Percentiles rank a stretch among this genome's conserved stretches.
phyloP scores from a whole-genome alignment of 257 asterid genomes.

The Verbascum thapsus region DNA sequence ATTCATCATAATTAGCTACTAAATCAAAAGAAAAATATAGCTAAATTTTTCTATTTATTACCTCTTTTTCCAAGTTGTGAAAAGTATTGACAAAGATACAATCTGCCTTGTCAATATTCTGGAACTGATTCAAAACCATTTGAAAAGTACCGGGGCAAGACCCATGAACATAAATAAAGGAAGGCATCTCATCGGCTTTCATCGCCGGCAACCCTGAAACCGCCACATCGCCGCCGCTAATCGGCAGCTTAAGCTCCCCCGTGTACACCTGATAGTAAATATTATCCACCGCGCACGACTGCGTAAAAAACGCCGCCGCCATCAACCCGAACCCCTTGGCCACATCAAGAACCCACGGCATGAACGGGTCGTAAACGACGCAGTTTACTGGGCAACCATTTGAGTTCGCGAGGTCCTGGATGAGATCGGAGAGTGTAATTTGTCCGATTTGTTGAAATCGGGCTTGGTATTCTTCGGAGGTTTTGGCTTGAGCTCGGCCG shows the following conservation, averaged over 20 bases:
- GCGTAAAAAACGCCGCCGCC: constrained; percentile 18
- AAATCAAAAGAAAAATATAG: too few species aligned
- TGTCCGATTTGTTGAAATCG: constrained; percentile 31
- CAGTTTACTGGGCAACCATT: constrained; percentile 33
- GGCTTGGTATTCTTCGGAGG: neutral
- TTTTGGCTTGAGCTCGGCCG: constrained; percentile 20
- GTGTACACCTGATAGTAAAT: constrained; percentile 10
- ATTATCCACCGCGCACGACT: constrained; percentile 25
- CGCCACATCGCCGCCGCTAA: constrained; percentile 1
- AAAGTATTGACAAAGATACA: constrained; percentile 39
- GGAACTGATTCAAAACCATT: constrained; percentile 32
- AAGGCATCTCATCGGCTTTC: constrained; percentile 25
- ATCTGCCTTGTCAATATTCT: constrained; percentile 35
- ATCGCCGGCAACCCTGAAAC: constrained; percentile 27
- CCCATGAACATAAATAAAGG: constrained; percentile 23
- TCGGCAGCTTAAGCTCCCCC: constrained; percentile 2
- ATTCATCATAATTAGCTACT: too few species aligned
- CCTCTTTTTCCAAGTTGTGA: constrained; percentile 38
- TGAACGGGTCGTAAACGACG: constrained; percentile 22
- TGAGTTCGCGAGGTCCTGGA: neutral
- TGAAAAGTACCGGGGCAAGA: constrained; percentile 10
- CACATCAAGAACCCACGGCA: constrained; percentile 12
- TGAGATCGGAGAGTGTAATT: constrained; percentile 27
- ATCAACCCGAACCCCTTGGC: neutral
- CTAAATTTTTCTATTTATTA: neutral